Evolutionary conservation across 2,329 filamentous ascomycete genomes (phyloP).

Genomic region (Aspergillus novoparasiticus): DNA sequence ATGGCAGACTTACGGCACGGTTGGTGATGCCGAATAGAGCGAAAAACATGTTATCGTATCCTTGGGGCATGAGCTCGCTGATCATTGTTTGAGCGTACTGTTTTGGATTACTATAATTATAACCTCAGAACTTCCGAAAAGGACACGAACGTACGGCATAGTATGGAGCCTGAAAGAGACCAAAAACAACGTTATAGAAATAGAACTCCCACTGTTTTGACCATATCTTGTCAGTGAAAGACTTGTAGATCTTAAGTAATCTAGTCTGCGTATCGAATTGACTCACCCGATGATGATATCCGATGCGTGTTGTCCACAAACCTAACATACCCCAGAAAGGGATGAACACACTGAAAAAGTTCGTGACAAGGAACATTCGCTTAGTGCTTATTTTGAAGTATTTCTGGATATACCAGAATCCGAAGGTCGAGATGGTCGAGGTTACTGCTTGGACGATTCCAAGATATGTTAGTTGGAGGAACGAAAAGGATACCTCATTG

Average conservation of each 20-base stretch:
- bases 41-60: slow-evolving; percentile 51
- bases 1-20: slow-evolving; percentile 38
- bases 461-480: slow-evolving; percentile 46
- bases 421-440: slow-evolving; percentile 44
- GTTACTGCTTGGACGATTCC: slow-evolving; percentile 43
- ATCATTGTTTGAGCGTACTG: slow-evolving; percentile 50
- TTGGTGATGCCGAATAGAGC: slow-evolving; percentile 49
- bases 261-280: background rate
- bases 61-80: slow-evolving; percentile 45
- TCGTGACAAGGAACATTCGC: slow-evolving; percentile 46
- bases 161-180: slow-evolving; percentile 47
- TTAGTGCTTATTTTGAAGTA: slow-evolving; percentile 46
- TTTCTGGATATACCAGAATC: slow-evolving; percentile 47
- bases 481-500: slow-evolving; percentile 44
- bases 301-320: slow-evolving; percentile 42
- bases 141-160: slow-evolving; percentile 35
- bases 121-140: background rate
- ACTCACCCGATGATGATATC: slow-evolving; percentile 41
- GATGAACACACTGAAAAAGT: slow-evolving; percentile 45
- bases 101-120: background rate
- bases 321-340: slow-evolving; percentile 48
- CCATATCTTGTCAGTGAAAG: background rate
- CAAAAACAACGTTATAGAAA: slow-evolving; percentile 48
- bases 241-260: background rate
- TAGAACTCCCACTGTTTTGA: slow-evolving; percentile 43